Conservation (phyloP, 306 rosid species). For the Dalbergia cochinchinensis region DNA sequence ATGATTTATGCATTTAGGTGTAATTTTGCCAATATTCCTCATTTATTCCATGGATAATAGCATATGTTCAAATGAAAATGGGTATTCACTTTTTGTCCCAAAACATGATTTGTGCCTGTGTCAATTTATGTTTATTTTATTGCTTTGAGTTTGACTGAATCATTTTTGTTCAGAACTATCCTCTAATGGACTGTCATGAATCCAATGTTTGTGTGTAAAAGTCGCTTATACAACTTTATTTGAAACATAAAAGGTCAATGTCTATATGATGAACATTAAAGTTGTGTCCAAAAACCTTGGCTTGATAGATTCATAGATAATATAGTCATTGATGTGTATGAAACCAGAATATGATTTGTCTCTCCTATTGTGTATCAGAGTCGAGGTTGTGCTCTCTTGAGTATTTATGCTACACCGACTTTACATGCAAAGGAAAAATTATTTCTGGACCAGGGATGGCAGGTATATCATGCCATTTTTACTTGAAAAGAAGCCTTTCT, state of each 20-base stretch:
- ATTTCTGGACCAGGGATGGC: conserved; percentile 92
- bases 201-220: neutral
- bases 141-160: conserved; percentile 1
- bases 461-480: conserved; percentile 59
- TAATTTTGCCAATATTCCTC: neutral
- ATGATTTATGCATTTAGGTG: neutral
- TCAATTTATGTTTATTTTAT: conserved; percentile 1
- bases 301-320: neutral
- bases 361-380: conserved; percentile 56
- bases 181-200: conserved; percentile 2
- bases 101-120: neutral
- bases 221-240: neutral
- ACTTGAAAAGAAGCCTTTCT: conserved; percentile 17
- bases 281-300: neutral
- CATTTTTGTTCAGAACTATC: neutral
- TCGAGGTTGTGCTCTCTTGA: conserved; percentile 83
- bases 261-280: neutral
- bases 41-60: neutral
- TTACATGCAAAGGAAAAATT: conserved; percentile 77
- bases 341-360: conserved; percentile 26
- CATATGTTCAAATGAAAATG: neutral
- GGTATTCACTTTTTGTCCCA: neutral
- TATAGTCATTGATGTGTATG: conserved; percentile 2
- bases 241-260: neutral
- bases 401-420: conserved; percentile 80